Percentiles rank a stretch among this genome's conserved stretches.
Evolutionary conservation across 805 yeast species (phyloP).

Genomic region (Ogataea populi-albae): DNA sequence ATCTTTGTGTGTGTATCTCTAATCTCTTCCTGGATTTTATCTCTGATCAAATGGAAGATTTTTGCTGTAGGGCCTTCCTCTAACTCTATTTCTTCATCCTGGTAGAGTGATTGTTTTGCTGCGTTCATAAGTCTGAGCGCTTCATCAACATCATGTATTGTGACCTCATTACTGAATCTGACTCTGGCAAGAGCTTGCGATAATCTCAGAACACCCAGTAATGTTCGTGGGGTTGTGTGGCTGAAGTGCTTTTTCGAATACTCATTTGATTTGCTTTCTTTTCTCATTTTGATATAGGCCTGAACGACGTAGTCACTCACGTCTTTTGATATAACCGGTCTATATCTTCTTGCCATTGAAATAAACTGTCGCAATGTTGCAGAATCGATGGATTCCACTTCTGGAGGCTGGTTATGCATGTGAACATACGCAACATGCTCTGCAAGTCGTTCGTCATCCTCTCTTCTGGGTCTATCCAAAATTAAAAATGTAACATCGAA

Average conservation of each 20-base stretch:
- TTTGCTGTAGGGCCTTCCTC: conserved; percentile 69
- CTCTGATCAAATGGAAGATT: conserved; percentile 68
- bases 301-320: conserved; percentile 86
- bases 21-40: conserved; percentile 29
- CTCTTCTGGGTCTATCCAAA: conserved; percentile 78
- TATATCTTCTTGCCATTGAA: conserved; percentile 74
- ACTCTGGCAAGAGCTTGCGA: conserved; percentile 93
- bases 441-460: conserved; percentile 81
- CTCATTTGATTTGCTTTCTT: conserved; percentile 79
- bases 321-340: conserved; percentile 80
- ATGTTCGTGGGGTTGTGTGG: conserved; percentile 93
- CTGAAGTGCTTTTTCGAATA: conserved; percentile 76
- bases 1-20: conserved; percentile 30
- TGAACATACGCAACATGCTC: conserved; percentile 94
- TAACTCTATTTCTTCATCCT: conserved; percentile 44
- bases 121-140: conserved; percentile 84
- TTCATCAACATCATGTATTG: conserved; percentile 86
- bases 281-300: conserved; percentile 86
- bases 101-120: conserved; percentile 77
- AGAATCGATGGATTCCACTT: conserved; percentile 73
- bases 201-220: conserved; percentile 85
- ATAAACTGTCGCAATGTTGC: conserved; percentile 81
- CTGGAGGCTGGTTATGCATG: conserved; percentile 88
- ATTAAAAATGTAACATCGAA: conserved; percentile 87
- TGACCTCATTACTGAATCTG: conserved; percentile 72